Percentiles rank a stretch among this genome's conserved stretches.
Conservation (phyloP, 352 stramenopile genomes). For the Globisporangium cylindrosporum region DNA sequence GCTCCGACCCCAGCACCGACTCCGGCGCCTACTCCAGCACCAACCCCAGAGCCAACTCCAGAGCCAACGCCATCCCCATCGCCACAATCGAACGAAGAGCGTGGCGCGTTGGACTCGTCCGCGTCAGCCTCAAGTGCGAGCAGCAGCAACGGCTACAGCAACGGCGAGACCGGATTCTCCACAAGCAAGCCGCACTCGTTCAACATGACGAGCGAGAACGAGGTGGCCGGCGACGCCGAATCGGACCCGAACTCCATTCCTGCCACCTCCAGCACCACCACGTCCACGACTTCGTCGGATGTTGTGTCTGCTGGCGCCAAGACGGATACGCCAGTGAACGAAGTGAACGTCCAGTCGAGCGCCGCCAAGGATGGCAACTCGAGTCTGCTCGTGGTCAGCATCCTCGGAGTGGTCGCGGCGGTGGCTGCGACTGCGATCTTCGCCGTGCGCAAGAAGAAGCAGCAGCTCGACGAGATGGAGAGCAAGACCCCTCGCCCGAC, state of each 20-base stretch:
- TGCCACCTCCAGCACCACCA: neutral
- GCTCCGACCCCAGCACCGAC: conserved; percentile 31
- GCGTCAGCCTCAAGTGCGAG: conserved; percentile 17
- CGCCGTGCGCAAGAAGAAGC: conserved; percentile 66
- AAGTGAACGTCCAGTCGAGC: conserved; percentile 43
- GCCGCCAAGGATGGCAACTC: neutral
- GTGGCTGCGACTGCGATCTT: conserved; percentile 57
- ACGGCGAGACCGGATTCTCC: conserved; percentile 12
- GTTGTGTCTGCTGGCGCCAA: conserved; percentile 17
- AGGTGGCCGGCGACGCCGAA: conserved; percentile 13
- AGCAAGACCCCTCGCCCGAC: conserved; percentile 43
- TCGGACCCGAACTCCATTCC: neutral
- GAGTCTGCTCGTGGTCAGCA: conserved; percentile 26
- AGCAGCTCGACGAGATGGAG: conserved; percentile 53
- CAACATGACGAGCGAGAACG: conserved; percentile 11
- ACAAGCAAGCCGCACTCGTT: conserved; percentile 3
- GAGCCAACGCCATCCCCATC: conserved; percentile 22
- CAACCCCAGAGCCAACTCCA: conserved; percentile 27
- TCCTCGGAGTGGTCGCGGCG: conserved; percentile 34
- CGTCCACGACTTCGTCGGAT: conserved; percentile 8
- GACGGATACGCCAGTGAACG: conserved; percentile 24
- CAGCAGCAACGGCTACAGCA: conserved; percentile 14
- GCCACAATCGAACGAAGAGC: conserved; percentile 16
- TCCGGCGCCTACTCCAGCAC: conserved; percentile 31
- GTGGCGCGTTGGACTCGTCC: conserved; percentile 13